A percentile compares a stretch with the other conserved stretches of the same genome.
These are phyloP conservation scores for Volutella citrinella DNA, from an alignment of 2,329 filamentous ascomycete species.

Conservation along the genomic window DNA sequence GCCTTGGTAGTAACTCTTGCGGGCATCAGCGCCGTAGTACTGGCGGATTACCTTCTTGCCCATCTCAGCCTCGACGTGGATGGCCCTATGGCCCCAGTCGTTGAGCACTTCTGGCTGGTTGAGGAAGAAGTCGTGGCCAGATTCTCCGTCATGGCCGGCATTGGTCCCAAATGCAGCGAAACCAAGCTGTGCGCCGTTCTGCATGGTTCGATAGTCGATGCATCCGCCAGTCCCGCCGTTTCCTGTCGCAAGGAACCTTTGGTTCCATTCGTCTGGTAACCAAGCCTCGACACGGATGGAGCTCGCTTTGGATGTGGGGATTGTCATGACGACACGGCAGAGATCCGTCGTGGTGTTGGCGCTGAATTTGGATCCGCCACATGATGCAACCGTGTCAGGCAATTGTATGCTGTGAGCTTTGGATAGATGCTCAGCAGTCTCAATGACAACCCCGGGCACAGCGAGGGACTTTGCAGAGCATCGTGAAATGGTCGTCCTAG, in stretches of 20 bases:
- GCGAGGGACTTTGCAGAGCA: no score
- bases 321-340: constrained; percentile 7
- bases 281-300: constrained; percentile 40
- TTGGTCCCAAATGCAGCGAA: constrained; percentile 47
- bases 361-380: no score
- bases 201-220: constrained; percentile 41
- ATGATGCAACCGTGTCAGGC: no score
- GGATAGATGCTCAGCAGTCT: no score
- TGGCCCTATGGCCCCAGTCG: constrained; percentile 33
- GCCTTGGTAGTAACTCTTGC: no score
- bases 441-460: no score
- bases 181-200: constrained; percentile 38
- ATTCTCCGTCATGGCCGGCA: constrained; percentile 46
- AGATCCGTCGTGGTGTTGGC: no score
- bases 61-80: constrained; percentile 14
- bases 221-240: constrained; percentile 48
- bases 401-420: no score
- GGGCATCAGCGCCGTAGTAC: no score
- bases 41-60: constrained; percentile 7
- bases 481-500: no score
- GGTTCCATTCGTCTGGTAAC: constrained; percentile 44
- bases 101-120: constrained; percentile 34
- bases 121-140: constrained; percentile 24
- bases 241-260: constrained; percentile 44
- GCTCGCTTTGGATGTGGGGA: constrained; percentile 10